Evolutionary conservation across 441 rosid genomes (phyloP).

Genomic region (Populus hybrid): DNA sequence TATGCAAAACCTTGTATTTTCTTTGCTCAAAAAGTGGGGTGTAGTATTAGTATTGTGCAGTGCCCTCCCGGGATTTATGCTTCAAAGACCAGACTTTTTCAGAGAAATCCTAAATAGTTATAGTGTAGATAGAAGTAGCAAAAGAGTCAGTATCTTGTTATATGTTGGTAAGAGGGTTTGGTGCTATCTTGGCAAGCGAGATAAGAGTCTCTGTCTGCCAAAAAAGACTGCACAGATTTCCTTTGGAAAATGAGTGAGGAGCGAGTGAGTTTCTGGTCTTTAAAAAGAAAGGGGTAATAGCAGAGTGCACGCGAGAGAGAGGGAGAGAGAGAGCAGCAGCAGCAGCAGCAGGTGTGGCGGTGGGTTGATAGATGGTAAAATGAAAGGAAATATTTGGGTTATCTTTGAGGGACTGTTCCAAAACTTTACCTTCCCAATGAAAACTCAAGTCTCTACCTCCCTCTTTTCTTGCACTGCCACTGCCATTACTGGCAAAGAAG

Average conservation of each 20-base stretch:
- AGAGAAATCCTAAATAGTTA: slow-evolving; percentile 54
- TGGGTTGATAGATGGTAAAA: neutral
- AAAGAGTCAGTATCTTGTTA: slow-evolving; percentile 30
- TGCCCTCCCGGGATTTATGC: slow-evolving; percentile 93
- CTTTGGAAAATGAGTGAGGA: slow-evolving; percentile 10
- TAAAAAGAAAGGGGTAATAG: neutral
- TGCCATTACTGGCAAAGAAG: slow-evolving; percentile 64
- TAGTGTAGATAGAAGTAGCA: slow-evolving; percentile 24
- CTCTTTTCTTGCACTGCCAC: slow-evolving; percentile 57
- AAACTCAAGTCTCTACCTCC: slow-evolving; percentile 34
- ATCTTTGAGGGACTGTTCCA: slow-evolving; percentile 22
- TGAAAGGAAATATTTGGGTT: neutral
- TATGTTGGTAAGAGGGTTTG: slow-evolving; percentile 28
- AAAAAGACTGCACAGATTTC: slow-evolving; percentile 41
- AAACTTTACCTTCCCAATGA: slow-evolving; percentile 81
- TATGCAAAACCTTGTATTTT: slow-evolving; percentile 18
- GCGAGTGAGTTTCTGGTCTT: slow-evolving; percentile 8
- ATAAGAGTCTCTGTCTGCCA: slow-evolving; percentile 17
- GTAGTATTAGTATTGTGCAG: slow-evolving; percentile 21
- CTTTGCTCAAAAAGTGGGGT: slow-evolving; percentile 31
- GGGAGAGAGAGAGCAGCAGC: neutral
- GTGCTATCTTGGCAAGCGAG: slow-evolving; percentile 33
- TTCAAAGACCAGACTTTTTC: slow-evolving; percentile 69
- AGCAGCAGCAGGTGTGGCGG: slow-evolving; percentile 1
- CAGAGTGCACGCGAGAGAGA: slow-evolving; percentile 32